These are phyloP conservation scores for Coffea humblotiana DNA, from an alignment of 305 asterid species.

Conservation along the genomic window DNA sequence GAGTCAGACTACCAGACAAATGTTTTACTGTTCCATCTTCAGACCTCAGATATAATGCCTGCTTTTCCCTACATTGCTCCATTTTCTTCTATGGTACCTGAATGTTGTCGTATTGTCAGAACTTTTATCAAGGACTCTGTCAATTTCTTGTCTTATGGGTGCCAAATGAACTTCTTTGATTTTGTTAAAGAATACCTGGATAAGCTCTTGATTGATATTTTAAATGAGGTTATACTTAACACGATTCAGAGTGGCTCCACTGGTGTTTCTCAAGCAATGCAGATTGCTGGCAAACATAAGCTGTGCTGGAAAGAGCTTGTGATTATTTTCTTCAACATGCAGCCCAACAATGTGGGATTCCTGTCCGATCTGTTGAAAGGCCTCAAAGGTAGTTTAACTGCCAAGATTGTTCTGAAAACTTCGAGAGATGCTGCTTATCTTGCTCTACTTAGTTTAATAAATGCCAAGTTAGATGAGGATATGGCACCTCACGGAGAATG, in stretches of 20 bases:
- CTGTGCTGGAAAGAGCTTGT: constrained; percentile 85
- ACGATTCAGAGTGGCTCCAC: constrained; percentile 58
- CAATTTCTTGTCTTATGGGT: constrained; percentile 76
- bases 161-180: constrained; percentile 77
- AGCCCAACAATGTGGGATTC: constrained; percentile 93
- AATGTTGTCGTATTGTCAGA: constrained; percentile 80
- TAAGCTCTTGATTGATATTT: constrained; percentile 81
- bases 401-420: constrained; percentile 82
- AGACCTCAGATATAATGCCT: constrained; percentile 91
- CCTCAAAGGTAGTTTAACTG: constrained; percentile 75
- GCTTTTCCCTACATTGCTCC: constrained; percentile 96
- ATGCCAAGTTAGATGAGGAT: constrained; percentile 71
- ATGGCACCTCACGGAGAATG: constrained; percentile 71
- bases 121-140: constrained; percentile 84
- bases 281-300: constrained; percentile 87
- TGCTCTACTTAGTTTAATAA: constrained; percentile 65
- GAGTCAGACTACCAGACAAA: constrained; percentile 90
- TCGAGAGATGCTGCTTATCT: constrained; percentile 90
- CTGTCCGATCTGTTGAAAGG: constrained; percentile 68
- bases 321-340: constrained; percentile 92
- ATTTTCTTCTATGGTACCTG: constrained; percentile 89
- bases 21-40: constrained; percentile 84
- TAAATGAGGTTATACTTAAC: constrained; percentile 70
- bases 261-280: constrained; percentile 93
- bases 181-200: constrained; percentile 75